A percentile compares a stretch with the other conserved stretches of the same genome.
Conservation (phyloP, 257 asterid species). For the Petunia secreta region DNA sequence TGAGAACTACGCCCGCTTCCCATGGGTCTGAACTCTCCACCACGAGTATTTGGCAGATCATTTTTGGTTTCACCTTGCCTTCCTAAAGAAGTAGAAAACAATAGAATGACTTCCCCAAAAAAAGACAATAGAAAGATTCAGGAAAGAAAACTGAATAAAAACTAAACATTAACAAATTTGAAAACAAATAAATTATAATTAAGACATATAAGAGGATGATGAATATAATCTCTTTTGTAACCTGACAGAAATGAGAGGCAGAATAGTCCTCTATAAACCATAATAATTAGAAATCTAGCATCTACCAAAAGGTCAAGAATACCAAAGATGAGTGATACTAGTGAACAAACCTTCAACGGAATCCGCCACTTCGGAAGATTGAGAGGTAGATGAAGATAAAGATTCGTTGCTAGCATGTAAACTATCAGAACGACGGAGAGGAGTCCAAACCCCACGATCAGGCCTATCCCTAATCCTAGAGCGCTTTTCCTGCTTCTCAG, state of each 20-base stretch:
- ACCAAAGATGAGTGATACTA: neutral
- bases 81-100: slow-evolving; percentile 45
- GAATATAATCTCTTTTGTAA: neutral
- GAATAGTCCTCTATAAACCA: neutral
- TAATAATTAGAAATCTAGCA: neutral
- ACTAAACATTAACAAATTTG: neutral
- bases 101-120: neutral
- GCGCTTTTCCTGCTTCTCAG: slow-evolving; percentile 67
- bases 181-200: neutral
- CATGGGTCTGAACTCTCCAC: slow-evolving; percentile 53
- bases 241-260: neutral
- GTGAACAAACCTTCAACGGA: slow-evolving; percentile 61
- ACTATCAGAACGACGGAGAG: slow-evolving; percentile 77
- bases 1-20: slow-evolving; percentile 63
- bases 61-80: slow-evolving; percentile 52
- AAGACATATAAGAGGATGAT: neutral
- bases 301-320: neutral
- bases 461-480: slow-evolving; percentile 84
- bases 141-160: slow-evolving; percentile 1
- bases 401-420: slow-evolving; percentile 71
- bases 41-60: slow-evolving; percentile 47
- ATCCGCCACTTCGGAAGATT: slow-evolving; percentile 56
- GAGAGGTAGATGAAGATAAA: slow-evolving; percentile 63
- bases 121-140: neutral
- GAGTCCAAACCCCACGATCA: slow-evolving; percentile 95